Conservation (phyloP, 768 basidiomycete species). For the Hirschioporus abietinus region DNA sequence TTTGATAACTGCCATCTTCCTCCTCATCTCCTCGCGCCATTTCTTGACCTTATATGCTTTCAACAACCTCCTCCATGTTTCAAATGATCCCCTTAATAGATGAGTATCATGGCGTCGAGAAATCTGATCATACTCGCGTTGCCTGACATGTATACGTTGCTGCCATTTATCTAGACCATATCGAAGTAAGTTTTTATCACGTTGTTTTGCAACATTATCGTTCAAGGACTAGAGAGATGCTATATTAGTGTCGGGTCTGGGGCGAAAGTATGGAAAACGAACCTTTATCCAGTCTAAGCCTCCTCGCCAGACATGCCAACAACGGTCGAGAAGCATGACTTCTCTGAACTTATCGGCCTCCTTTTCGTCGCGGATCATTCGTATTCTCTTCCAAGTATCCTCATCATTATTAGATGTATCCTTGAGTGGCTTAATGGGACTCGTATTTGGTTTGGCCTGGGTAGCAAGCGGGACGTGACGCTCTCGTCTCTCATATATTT, state of each 20-base stretch:
- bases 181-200: conserved; percentile 59
- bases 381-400: conserved; percentile 74
- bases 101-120: conserved; percentile 39
- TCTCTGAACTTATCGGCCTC: conserved; percentile 66
- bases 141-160: conserved; percentile 29
- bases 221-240: conserved; percentile 52
- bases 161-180: conserved; percentile 60
- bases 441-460: conserved; percentile 3
- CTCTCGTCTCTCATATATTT: conserved; percentile 1
- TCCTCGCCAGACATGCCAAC: conserved; percentile 72
- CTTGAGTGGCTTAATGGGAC: conserved; percentile 32
- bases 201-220: conserved; percentile 62
- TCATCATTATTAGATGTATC: conserved; percentile 58
- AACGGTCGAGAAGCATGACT: conserved; percentile 59
- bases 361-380: conserved; percentile 62
- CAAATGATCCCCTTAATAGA: conserved; percentile 36
- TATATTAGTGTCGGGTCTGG: not conserved
- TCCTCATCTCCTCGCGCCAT: conserved; percentile 69
- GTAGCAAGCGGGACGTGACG: conserved; percentile 2
- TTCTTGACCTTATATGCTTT: conserved; percentile 50
- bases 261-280: conserved; percentile 25
- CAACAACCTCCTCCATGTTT: conserved; percentile 49
- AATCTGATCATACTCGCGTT: conserved; percentile 38
- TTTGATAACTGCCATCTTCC: conserved; percentile 58
- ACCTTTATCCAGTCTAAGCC: conserved; percentile 72